Evolutionary conservation across 805 yeast species (phyloP).

Genomic region (Priceomyces castillae): DNA sequence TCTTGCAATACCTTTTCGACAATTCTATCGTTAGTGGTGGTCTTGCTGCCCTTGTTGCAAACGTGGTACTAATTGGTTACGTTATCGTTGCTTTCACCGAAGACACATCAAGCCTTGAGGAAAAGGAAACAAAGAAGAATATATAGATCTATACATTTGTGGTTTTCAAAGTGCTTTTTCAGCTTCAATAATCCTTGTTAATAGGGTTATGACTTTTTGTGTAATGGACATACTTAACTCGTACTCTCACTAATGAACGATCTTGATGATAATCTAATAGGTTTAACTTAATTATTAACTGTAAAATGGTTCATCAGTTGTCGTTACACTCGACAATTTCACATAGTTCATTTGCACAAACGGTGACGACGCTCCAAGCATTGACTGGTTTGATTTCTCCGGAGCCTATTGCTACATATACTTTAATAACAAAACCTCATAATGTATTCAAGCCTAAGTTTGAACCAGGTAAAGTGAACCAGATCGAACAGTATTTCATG

Average conservation of each 20-base stretch:
- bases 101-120: slow-evolving; percentile 40
- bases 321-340: slow-evolving; percentile 47
- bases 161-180: not conserved
- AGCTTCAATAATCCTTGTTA: not conserved
- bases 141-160: not conserved
- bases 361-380: slow-evolving; percentile 48
- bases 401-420: slow-evolving; percentile 45
- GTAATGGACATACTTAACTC: slow-evolving; percentile 2
- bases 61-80: slow-evolving; percentile 69
- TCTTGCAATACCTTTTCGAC: slow-evolving; percentile 44
- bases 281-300: not conserved
- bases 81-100: slow-evolving; percentile 74
- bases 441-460: slow-evolving; percentile 52
- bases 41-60: slow-evolving; percentile 73
- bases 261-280: not conserved
- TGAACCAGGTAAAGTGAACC: slow-evolving; percentile 55
- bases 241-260: not conserved
- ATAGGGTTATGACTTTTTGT: slow-evolving; percentile 1
- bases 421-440: slow-evolving; percentile 49
- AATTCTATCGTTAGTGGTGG: slow-evolving; percentile 75
- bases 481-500: slow-evolving; percentile 54
- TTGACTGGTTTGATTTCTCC: slow-evolving; percentile 50
- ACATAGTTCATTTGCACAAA: slow-evolving; percentile 38
- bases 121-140: slow-evolving; percentile 30
- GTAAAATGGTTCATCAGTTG: slow-evolving; percentile 53